Evolutionary conservation across 192 early-diverging fungal species (phyloP).

Genomic region (Glomus cerebriforme): DNA sequence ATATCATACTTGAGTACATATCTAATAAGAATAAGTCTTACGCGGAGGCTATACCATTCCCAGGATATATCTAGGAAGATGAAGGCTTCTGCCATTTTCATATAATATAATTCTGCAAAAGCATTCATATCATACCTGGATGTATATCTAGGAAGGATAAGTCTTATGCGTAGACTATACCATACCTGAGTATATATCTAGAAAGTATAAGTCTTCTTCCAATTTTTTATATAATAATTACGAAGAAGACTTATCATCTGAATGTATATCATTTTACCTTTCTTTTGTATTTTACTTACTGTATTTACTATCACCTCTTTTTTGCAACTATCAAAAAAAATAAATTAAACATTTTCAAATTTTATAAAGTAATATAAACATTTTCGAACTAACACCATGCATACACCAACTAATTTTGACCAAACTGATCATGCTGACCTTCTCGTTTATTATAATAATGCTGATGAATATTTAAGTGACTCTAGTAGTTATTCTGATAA

Average conservation of each 20-base stretch:
- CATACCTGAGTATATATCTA: slow-evolving; percentile 7
- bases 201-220: background rate
- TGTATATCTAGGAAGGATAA: too few relatives aligned
- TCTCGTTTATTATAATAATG: background rate
- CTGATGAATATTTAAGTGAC: slow-evolving; percentile 12
- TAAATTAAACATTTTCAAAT: too few relatives aligned
- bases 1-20: too few relatives aligned
- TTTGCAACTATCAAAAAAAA: background rate
- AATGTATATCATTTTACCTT: background rate
- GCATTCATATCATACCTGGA: background rate
- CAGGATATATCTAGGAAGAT: too few relatives aligned
- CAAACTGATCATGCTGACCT: too few relatives aligned
- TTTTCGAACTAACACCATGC: too few relatives aligned
- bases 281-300: background rate
- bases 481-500: background rate
- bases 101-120: background rate
- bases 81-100: too few relatives aligned
- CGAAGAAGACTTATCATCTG: background rate
- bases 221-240: background rate
- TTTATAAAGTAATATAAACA: too few relatives aligned
- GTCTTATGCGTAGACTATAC: background rate
- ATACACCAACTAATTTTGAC: too few relatives aligned
- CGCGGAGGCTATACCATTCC: too few relatives aligned
- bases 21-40: too few relatives aligned
- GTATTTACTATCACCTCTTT: background rate